Conservation (phyloP, 176 grass and related monocot genomes). For the Ensete glaucum region DNA sequence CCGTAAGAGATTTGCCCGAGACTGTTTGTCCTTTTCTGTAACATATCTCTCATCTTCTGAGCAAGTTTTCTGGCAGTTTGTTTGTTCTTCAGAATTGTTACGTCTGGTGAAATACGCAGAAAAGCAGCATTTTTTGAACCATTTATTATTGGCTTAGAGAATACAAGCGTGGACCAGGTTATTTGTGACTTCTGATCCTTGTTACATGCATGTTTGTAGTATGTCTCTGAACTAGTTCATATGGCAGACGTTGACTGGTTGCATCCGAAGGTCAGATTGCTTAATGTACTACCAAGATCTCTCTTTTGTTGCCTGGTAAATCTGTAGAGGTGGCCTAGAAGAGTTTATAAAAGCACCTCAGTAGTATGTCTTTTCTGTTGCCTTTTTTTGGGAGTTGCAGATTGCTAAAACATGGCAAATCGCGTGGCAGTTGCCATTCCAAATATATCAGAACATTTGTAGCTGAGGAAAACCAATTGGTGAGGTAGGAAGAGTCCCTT, state of each 20-base stretch:
- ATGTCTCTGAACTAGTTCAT: no score
- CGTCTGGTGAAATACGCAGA: constrained; percentile 65
- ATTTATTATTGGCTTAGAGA: constrained; percentile 66
- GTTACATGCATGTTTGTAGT: neutral
- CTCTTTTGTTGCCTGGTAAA: no score
- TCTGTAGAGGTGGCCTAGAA: no score
- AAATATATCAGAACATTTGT: no score
- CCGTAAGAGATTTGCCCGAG: constrained; percentile 36
- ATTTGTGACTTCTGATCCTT: neutral
- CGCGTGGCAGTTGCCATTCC: no score
- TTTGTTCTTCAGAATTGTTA: constrained; percentile 93
- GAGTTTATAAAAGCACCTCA: no score
- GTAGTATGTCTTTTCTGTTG: no score
- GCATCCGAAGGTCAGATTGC: neutral
- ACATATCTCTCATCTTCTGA: constrained; percentile 19
- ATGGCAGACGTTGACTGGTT: no score
- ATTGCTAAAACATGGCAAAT: no score
- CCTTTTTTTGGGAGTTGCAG: no score
- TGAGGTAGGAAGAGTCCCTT: no score
- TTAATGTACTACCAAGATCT: neutral
- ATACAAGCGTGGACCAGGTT: constrained; percentile 55
- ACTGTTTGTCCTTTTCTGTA: constrained; percentile 16
- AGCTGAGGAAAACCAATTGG: no score
- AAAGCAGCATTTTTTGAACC: constrained; percentile 79
- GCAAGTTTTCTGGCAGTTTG: constrained; percentile 35